A percentile compares a stretch with the other conserved stretches of the same genome.
Evolutionary conservation across 1,139 yeast genomes (phyloP).

Genomic region (Kodamaea alishanica): DNA sequence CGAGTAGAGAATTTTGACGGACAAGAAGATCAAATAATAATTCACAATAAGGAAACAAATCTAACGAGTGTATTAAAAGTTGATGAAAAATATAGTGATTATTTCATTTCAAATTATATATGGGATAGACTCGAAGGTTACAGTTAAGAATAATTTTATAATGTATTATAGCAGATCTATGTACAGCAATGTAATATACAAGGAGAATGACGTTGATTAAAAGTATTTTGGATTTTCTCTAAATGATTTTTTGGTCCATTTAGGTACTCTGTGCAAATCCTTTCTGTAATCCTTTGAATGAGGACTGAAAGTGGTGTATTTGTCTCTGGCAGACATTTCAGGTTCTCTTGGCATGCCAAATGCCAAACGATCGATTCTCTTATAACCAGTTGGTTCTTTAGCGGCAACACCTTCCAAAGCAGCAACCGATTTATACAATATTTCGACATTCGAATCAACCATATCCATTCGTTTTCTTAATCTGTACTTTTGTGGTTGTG

Average conservation of each 20-base stretch:
- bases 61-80: constrained; percentile 51
- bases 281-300: constrained; percentile 78
- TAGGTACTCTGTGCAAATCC: constrained; percentile 80
- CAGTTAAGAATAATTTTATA: background rate
- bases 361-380: constrained; percentile 52
- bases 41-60: constrained; percentile 48
- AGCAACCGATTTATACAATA: constrained; percentile 59
- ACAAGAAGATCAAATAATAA: constrained; percentile 37
- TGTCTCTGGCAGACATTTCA: constrained; percentile 78
- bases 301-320: constrained; percentile 82
- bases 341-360: constrained; percentile 68
- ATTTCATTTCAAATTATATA: constrained; percentile 61
- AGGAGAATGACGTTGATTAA: constrained; percentile 23
- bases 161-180: background rate
- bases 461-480: constrained; percentile 75
- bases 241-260: constrained; percentile 83
- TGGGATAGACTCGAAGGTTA: constrained; percentile 55
- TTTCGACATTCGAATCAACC: constrained; percentile 78
- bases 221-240: constrained; percentile 79
- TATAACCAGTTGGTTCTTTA: constrained; percentile 45
- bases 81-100: constrained; percentile 58
- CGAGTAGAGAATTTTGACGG: constrained; percentile 28
- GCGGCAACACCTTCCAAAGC: constrained; percentile 18
- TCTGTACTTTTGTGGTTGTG: constrained; percentile 75
- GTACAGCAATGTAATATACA: too few relatives aligned